Conservation (phyloP, 1,139 yeast species). For the Scheffersomyces insectosa region DNA sequence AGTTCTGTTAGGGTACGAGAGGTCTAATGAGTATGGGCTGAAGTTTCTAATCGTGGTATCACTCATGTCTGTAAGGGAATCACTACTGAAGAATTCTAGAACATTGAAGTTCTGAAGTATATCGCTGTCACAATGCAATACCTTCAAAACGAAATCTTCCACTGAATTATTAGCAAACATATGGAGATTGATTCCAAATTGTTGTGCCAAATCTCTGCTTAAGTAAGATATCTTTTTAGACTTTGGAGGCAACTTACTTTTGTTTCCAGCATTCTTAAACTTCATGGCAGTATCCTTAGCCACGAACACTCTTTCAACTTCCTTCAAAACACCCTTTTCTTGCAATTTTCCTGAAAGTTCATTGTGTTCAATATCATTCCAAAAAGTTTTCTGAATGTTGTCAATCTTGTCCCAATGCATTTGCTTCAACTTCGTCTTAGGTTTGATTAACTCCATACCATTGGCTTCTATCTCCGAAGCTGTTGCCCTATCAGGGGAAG, state of each 20-base stretch:
- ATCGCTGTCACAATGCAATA: constrained; percentile 71
- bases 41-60: constrained; percentile 64
- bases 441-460: constrained; percentile 32
- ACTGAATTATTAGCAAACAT: constrained; percentile 67
- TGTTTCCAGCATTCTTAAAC: constrained; percentile 28
- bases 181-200: constrained; percentile 90
- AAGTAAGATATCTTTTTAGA: constrained; percentile 57
- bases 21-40: constrained; percentile 69
- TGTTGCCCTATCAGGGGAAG: not conserved
- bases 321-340: constrained; percentile 72
- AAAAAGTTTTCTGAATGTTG: constrained; percentile 70
- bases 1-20: constrained; percentile 29
- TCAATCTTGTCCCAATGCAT: constrained; percentile 93
- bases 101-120: constrained; percentile 69
- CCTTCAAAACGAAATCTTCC: constrained; percentile 61
- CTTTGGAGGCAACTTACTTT: constrained; percentile 27
- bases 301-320: constrained; percentile 76
- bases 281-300: constrained; percentile 56
- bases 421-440: constrained; percentile 75
- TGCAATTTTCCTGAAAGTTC: constrained; percentile 55
- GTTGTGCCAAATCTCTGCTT: constrained; percentile 76
- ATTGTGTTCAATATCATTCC: constrained; percentile 62
- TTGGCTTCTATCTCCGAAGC: constrained; percentile 7
- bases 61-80: constrained; percentile 71
- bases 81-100: constrained; percentile 78